Percentiles rank a stretch among this genome's conserved stretches.
phyloP scores from a whole-genome alignment of 2,329 filamentous ascomycete genomes.

The Raffaelea ambrosiae region DNA sequence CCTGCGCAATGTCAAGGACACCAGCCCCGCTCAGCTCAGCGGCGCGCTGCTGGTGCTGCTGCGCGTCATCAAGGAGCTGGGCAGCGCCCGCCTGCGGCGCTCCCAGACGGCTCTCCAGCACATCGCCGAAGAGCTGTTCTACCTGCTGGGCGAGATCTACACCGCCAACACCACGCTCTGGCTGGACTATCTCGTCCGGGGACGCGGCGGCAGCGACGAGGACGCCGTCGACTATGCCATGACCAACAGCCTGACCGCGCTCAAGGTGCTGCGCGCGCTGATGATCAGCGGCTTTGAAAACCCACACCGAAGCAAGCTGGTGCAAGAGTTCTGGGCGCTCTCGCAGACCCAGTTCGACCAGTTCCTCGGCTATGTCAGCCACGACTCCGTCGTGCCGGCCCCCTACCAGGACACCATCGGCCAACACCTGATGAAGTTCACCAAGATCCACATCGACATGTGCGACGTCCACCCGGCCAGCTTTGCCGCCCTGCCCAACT shows the following conservation, averaged over 20 bases:
- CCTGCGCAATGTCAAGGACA: slow-evolving; percentile 49
- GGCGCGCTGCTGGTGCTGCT: slow-evolving; percentile 70
- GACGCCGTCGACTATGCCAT: slow-evolving; percentile 54
- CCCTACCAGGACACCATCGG: slow-evolving; percentile 57
- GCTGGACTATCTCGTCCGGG: slow-evolving; percentile 51
- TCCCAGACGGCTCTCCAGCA: slow-evolving; percentile 71
- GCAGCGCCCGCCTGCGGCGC: slow-evolving; percentile 66
- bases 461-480: slow-evolving; percentile 69
- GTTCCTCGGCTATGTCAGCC: slow-evolving; percentile 57
- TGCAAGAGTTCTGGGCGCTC: slow-evolving; percentile 72
- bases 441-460: slow-evolving; percentile 88
- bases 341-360: slow-evolving; percentile 71
- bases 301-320: slow-evolving; percentile 68
- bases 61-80: slow-evolving; percentile 83
- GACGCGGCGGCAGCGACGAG: slow-evolving; percentile 35
- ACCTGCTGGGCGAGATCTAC: slow-evolving; percentile 71
- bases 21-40: slow-evolving; percentile 57
- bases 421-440: slow-evolving; percentile 81
- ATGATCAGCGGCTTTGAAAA: slow-evolving; percentile 75
- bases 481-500: slow-evolving; percentile 74
- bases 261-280: slow-evolving; percentile 74
- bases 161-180: slow-evolving; percentile 62
- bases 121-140: slow-evolving; percentile 75
- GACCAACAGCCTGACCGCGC: slow-evolving; percentile 66
- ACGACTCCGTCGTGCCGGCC: slow-evolving; percentile 42